Conservation (phyloP, 805 yeast genomes). For the Candida vartiovaarae region DNA sequence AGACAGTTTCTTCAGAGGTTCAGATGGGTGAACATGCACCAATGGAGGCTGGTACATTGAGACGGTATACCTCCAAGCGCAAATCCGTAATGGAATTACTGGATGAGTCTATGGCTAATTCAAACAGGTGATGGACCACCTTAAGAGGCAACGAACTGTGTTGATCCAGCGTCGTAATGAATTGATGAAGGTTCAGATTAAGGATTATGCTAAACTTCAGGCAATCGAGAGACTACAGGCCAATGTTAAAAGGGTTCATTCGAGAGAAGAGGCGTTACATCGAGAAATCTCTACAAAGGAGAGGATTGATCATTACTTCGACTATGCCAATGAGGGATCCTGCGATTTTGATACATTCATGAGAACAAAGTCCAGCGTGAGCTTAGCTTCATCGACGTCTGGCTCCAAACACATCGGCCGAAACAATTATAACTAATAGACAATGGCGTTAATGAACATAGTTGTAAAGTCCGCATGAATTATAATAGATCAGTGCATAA, state of each 20-base stretch:
- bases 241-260: slow-evolving; percentile 7
- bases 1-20: slow-evolving; percentile 20
- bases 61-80: slow-evolving; percentile 10
- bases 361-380: slow-evolving; percentile 5
- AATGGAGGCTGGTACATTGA: not conserved
- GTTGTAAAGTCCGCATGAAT: too few relatives aligned
- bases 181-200: slow-evolving; percentile 9
- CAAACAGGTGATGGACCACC: slow-evolving; percentile 17
- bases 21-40: slow-evolving; percentile 8
- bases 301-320: slow-evolving; percentile 13
- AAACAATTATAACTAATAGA: too few relatives aligned
- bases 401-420: too few relatives aligned
- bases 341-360: slow-evolving; percentile 17
- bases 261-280: slow-evolving; percentile 5
- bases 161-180: slow-evolving; percentile 10
- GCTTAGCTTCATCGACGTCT: not conserved
- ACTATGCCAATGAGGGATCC: slow-evolving; percentile 12
- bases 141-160: slow-evolving; percentile 20
- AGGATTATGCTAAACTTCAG: slow-evolving; percentile 8
- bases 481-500: too few relatives aligned
- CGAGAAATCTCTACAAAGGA: slow-evolving; percentile 2
- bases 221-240: slow-evolving; percentile 10
- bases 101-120: slow-evolving; percentile 20
- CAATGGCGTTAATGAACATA: too few relatives aligned
- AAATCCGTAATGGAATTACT: slow-evolving; percentile 18